Base-by-base conservation (phyloP, 805 yeast species). In the Myxozyma geophila region DNA sequence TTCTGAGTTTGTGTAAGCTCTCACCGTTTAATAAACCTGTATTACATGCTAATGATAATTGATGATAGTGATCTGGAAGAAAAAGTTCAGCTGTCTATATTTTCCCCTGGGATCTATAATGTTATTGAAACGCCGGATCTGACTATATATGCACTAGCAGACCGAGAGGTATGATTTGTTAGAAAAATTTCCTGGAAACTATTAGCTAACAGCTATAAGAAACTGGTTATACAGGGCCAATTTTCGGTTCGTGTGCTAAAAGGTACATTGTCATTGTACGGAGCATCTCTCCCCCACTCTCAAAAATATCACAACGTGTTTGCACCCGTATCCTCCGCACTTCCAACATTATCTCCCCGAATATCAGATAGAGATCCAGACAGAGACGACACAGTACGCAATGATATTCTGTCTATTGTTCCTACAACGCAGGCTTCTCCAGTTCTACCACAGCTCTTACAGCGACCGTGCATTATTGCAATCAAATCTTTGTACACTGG, bases 221-320 rank as follows among this genome's bases (percentile, higher is more conserved):
- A 13, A 13, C 23, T 53, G 40, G 48, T 53, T 19, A 65, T 74
- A 12, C 58, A 64, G 2, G 79, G 79, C 10, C 70, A 70, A 60
- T 76, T 66, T 63, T 46, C 48, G 1, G 46, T 77, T 36, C 58
- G 58, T 1, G 76, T 77, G 0, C 58, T 70, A 15, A 66, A 67
- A 47, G 79, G 79, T 10, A 67, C 73, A 0, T 68, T 77, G 1
- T 43, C 51, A 7, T 7, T 77, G 4, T 62, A 70, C 46, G 78
- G 78, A 7, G 71, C 73, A 8, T 49, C 43, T 12, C 40, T 72
- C 8, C 56, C 55, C 6, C 71, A 73, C 5, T 55, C 64, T 36
- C 28, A 44, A 9, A 48, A 17, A 21, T 28, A 40, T 4, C 59
- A 60, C 51, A 33, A 41, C 10, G 68, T 72, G 7, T 64, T 40